Conservation (phyloP, 2,329 filamentous ascomycete species). For the Colletotrichum sojae region DNA sequence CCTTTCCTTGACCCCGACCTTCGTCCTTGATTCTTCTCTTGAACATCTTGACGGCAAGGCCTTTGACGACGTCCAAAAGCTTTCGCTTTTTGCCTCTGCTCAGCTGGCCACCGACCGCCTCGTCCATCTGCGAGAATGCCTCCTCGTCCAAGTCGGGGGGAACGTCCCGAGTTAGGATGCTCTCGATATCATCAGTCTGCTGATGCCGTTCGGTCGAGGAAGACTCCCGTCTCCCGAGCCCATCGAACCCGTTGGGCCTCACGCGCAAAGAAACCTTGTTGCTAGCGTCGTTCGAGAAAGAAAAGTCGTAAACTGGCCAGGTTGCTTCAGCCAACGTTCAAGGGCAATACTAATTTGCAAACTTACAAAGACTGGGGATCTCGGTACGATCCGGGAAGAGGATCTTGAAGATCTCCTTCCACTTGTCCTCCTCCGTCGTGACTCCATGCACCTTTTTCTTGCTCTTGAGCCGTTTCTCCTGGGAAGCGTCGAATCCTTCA, state of each 20-base stretch:
- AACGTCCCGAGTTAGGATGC: neutral
- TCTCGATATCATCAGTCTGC: neutral
- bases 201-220: too few species aligned
- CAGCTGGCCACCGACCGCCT: neutral
- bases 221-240: too few species aligned
- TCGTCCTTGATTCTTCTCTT: neutral
- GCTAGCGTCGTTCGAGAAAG: too few species aligned
- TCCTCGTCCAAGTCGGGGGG: neutral
- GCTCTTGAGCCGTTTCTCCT: neutral
- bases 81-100: neutral
- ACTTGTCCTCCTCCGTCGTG: slow-evolving; percentile 9
- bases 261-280: too few species aligned
- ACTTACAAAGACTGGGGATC: slow-evolving; percentile 12
- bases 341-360: too few species aligned
- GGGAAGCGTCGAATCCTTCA: neutral
- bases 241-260: too few species aligned
- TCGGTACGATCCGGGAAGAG: neutral
- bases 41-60: neutral
- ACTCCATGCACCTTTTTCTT: slow-evolving; percentile 3
- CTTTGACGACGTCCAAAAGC: neutral
- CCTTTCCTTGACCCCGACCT: neutral
- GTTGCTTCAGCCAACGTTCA: too few species aligned
- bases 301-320: too few species aligned
- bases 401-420: slow-evolving; percentile 1
- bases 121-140: neutral